Percentiles rank a stretch among this genome's conserved stretches.
phyloP scores from a whole-genome alignment of 2,329 filamentous ascomycete genomes.

The Phyllosticta paracitricarpa region DNA sequence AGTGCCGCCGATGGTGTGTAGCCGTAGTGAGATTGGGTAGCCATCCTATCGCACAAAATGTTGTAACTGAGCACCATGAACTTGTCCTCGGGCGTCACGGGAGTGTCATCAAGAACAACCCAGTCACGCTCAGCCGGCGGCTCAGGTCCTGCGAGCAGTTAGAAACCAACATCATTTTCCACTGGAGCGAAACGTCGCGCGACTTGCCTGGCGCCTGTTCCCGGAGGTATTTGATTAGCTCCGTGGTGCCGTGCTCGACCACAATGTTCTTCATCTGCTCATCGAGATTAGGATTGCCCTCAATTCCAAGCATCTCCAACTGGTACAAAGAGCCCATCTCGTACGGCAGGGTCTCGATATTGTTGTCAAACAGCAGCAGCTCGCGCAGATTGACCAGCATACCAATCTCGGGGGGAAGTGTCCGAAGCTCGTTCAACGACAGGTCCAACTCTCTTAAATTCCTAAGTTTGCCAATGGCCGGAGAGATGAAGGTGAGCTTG shows the following conservation, averaged over 20 bases:
- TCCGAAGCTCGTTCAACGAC: conserved; percentile 75
- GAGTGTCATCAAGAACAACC: conserved; percentile 58
- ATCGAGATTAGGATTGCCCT: conserved; percentile 78
- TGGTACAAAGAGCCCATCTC: conserved; percentile 85
- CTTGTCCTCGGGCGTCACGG: conserved; percentile 46
- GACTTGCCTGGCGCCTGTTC: conserved; percentile 76
- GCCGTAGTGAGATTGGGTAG: conserved; percentile 74
- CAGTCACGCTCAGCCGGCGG: conserved; percentile 68
- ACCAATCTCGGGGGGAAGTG: conserved; percentile 81
- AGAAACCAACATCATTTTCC: neutral
- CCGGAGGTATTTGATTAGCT: conserved; percentile 70
- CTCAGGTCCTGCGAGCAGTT: conserved; percentile 49
- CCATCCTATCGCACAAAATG: conserved; percentile 88
- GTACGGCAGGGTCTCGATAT: conserved; percentile 68
- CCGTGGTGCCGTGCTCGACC: conserved; percentile 77
- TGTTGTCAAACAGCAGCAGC: conserved; percentile 82
- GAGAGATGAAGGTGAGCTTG: conserved; percentile 70
- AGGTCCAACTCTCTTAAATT: conserved; percentile 75
- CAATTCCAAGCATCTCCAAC: conserved; percentile 79
- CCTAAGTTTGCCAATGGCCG: conserved; percentile 71
- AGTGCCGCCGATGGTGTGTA: conserved; percentile 79
- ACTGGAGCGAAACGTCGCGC: neutral
- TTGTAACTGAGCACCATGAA: conserved; percentile 91
- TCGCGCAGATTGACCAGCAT: conserved; percentile 92
- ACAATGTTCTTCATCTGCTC: conserved; percentile 69